These are phyloP conservation scores for Trichoderma sp. DNA, from an alignment of 2,329 filamentous ascomycete species.

Conservation along the genomic window DNA sequence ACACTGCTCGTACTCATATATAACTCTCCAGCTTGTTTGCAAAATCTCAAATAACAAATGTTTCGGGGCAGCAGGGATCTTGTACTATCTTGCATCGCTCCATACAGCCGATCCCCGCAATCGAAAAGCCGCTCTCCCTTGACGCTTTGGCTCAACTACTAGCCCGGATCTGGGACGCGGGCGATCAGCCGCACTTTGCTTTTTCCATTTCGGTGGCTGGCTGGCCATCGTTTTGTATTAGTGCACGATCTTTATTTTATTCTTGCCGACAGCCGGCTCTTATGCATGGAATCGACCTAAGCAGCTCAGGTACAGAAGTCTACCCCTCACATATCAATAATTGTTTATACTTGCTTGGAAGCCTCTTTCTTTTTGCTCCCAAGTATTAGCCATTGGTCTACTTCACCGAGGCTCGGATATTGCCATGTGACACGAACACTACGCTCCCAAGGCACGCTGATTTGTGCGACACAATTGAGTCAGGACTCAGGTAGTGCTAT, in stretches of 20 bases:
- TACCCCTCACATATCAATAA: neutral
- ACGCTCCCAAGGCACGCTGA: neutral
- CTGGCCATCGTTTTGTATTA: neutral
- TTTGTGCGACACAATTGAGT: neutral
- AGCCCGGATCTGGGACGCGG: neutral
- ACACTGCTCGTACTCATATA: neutral
- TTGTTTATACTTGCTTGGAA: neutral
- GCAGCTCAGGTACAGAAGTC: neutral
- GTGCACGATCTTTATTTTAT: neutral
- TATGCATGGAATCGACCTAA: neutral
- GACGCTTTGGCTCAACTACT: neutral
- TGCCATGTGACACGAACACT: neutral
- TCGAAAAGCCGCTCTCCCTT: conserved; percentile 7
- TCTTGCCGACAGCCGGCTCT: neutral
- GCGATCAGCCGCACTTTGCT: conserved; percentile 6
- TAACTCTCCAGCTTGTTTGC: neutral
- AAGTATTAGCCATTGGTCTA: neutral
- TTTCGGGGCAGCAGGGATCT: neutral
- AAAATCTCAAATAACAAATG: neutral
- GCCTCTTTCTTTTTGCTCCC: too few species aligned
- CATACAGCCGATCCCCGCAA: conserved; percentile 15
- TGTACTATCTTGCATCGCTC: neutral
- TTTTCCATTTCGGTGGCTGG: neutral
- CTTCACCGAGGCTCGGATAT: neutral
- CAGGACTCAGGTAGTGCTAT: neutral